These are phyloP conservation scores for Bonia amplexicaulis DNA, from an alignment of 176 grass and related monocot species.

Conservation along the genomic window DNA sequence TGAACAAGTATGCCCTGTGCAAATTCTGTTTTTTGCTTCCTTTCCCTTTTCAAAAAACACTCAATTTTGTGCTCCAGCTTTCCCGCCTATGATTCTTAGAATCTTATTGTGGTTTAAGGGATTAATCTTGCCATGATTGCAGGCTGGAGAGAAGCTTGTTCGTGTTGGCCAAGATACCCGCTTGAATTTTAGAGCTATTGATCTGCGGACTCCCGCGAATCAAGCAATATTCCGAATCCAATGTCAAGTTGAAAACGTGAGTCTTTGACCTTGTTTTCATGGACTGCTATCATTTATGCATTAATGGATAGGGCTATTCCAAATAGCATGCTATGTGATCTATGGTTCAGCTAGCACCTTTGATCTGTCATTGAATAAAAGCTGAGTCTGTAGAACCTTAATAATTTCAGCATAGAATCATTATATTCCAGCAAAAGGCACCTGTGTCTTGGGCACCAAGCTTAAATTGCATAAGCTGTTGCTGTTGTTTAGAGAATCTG, in stretches of 20 bases:
- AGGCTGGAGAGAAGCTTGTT: slow-evolving; percentile 77
- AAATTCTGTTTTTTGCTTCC: neutral
- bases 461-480: neutral
- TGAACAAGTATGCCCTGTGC: slow-evolving; percentile 38
- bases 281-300: neutral
- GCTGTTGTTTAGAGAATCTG: neutral
- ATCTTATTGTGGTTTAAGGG: neutral
- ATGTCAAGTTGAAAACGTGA: slow-evolving; percentile 67
- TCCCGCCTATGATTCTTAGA: neutral
- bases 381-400: neutral
- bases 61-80: neutral
- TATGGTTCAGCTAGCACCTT: neutral
- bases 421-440: neutral
- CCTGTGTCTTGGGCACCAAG: neutral
- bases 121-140: neutral
- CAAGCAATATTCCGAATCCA: slow-evolving; percentile 80
- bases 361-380: neutral
- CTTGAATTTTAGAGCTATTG: slow-evolving; percentile 69
- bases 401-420: neutral
- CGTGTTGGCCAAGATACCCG: slow-evolving; percentile 85
- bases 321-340: neutral
- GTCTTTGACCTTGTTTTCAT: neutral
- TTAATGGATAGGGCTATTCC: neutral
- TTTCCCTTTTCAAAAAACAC: no score
- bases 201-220: slow-evolving; percentile 64